Evolutionary conservation across 2,329 filamentous ascomycete genomes (phyloP).

Genomic region (Aphanoascus verrucosus): DNA sequence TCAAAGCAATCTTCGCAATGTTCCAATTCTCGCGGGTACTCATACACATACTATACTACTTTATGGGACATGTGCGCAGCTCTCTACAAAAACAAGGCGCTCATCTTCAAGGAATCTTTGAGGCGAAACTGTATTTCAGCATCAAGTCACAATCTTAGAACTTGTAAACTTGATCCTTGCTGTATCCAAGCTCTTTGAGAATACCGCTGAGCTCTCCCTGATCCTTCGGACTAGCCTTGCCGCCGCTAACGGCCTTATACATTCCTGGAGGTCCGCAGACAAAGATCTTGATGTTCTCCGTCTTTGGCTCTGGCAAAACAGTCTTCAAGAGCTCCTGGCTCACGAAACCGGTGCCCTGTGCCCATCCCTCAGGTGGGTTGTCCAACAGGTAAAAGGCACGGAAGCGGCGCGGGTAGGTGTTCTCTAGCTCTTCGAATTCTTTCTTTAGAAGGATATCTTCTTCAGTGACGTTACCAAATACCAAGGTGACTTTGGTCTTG

Average conservation of each 20-base stretch:
- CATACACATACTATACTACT: too few species aligned
- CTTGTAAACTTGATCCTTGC: constrained; percentile 90
- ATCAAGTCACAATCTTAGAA: constrained; percentile 46
- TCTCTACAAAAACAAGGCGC: background rate
- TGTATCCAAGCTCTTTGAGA: constrained; percentile 74
- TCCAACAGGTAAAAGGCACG: constrained; percentile 88
- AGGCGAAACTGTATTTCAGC: background rate
- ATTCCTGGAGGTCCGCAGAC: constrained; percentile 86
- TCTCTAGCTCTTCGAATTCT: constrained; percentile 78
- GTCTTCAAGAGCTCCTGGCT: constrained; percentile 90
- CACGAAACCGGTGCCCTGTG: constrained; percentile 66
- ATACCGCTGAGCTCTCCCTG: constrained; percentile 80
- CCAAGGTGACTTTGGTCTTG: constrained; percentile 92
- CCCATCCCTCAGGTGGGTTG: constrained; percentile 69
- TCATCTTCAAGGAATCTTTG: background rate
- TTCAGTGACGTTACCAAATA: constrained; percentile 83
- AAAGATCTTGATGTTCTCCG: constrained; percentile 88
- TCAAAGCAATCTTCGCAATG: too few species aligned
- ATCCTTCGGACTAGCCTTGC: constrained; percentile 83
- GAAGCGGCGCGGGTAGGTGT: constrained; percentile 91
- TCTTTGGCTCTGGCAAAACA: constrained; percentile 83
- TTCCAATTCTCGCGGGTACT: too few species aligned
- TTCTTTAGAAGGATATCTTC: constrained; percentile 84
- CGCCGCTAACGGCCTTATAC: constrained; percentile 85
- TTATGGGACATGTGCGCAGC: too few species aligned